Percentiles rank a stretch among this genome's conserved stretches.
These are phyloP conservation scores for Blakeslea trispora DNA, from an alignment of 371 early-diverging fungal species.

Conservation along the genomic window DNA sequence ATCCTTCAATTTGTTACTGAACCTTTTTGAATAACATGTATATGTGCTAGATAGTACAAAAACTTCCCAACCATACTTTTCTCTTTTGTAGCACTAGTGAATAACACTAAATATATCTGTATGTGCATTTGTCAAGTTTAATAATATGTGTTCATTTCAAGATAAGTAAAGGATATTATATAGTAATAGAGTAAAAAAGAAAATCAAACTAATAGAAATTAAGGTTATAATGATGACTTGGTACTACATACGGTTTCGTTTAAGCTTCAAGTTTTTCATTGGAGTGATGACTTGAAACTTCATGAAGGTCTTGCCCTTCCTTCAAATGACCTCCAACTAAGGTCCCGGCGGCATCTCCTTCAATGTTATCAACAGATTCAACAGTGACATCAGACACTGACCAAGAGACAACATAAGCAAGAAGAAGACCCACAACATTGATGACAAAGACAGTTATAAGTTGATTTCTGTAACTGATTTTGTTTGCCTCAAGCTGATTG, in stretches of 20 bases:
- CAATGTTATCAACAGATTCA: constrained; percentile 36
- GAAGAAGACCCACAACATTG: constrained; percentile 30
- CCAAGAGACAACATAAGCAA: constrained; percentile 32
- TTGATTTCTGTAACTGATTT: constrained; percentile 30
- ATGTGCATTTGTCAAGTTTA: too few species aligned
- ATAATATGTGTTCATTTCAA: too few species aligned
- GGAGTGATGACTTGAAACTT: constrained; percentile 14
- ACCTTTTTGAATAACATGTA: too few species aligned
- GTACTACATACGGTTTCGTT: neutral
- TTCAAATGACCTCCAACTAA: constrained; percentile 39
- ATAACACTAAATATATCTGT: too few species aligned
- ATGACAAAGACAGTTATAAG: constrained; percentile 31
- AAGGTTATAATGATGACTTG: neutral
- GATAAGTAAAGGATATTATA: too few species aligned
- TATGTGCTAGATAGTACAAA: too few species aligned
- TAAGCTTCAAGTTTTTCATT: constrained; percentile 18
- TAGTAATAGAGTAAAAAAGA: too few species aligned
- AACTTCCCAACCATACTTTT: too few species aligned
- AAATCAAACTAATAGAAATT: too few species aligned
- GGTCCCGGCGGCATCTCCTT: constrained; percentile 17
- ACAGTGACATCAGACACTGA: constrained; percentile 43
- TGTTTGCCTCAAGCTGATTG: constrained; percentile 34
- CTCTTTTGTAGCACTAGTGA: too few species aligned
- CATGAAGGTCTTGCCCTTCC: constrained; percentile 13
- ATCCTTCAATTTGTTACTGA: too few species aligned